These are phyloP conservation scores for Brassica rapa DNA, from an alignment of 345 rosid species.

Conservation along the genomic window DNA sequence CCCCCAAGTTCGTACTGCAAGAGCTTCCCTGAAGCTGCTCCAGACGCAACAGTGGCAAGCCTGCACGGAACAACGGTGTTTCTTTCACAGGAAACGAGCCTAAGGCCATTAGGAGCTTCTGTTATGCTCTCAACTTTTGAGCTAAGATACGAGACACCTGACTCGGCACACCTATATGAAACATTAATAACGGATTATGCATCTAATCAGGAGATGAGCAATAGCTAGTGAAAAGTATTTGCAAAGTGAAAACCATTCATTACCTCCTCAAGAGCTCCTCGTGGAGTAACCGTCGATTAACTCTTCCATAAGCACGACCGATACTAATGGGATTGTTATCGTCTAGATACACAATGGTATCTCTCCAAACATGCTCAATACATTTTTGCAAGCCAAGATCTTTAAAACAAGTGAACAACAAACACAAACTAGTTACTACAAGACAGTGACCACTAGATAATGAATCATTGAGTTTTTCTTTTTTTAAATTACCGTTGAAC, in stretches of 20 bases:
- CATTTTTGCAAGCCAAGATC: slow-evolving; percentile 91
- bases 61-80: slow-evolving; percentile 69
- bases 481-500: slow-evolving; percentile 60
- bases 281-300: slow-evolving; percentile 80
- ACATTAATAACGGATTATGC: slow-evolving; percentile 5
- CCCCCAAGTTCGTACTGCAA: slow-evolving; percentile 95
- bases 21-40: slow-evolving; percentile 99
- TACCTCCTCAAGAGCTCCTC: slow-evolving; percentile 89
- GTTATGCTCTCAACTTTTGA: slow-evolving; percentile 83
- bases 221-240: background rate
- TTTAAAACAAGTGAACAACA: background rate
- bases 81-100: slow-evolving; percentile 70
- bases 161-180: slow-evolving; percentile 89
- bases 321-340: slow-evolving; percentile 66
- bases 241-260: background rate
- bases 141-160: slow-evolving; percentile 92
- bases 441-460: background rate
- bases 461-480: background rate
- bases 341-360: slow-evolving; percentile 84
- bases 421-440: slow-evolving; percentile 13
- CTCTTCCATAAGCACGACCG: slow-evolving; percentile 96
- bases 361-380: slow-evolving; percentile 94
- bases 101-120: slow-evolving; percentile 72
- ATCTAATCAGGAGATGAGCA: slow-evolving; percentile 29
- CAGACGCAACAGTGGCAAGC: slow-evolving; percentile 98